phyloP scores from a whole-genome alignment of 495 filamentous ascomycete species.

The Aspergillus olivimuriae region DNA sequence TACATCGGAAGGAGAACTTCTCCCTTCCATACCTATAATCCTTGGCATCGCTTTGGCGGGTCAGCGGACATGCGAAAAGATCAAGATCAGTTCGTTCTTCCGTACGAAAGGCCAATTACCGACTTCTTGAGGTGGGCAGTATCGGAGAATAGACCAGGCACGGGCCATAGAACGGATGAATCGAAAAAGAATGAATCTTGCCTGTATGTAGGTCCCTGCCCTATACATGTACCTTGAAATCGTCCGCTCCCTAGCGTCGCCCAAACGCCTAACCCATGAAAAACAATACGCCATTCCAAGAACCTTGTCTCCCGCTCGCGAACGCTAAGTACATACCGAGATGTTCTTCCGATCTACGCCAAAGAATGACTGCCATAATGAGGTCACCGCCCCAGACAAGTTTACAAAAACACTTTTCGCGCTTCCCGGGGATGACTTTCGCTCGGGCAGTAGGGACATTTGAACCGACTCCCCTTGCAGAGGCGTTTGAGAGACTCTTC shows the following conservation, averaged over 20 bases:
- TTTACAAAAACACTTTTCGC: slow-evolving; percentile 59
- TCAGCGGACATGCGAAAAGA: too few relatives aligned
- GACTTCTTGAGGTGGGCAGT: too few relatives aligned
- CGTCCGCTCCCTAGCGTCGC: not conserved
- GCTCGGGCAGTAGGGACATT: slow-evolving; percentile 92
- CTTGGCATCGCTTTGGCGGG: too few relatives aligned
- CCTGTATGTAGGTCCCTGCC: too few relatives aligned
- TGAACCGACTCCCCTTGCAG: slow-evolving; percentile 74
- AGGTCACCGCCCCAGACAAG: not conserved
- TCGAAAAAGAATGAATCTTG: too few relatives aligned
- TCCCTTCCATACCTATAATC: too few relatives aligned
- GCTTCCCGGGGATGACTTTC: slow-evolving; percentile 75
- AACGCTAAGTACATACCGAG: slow-evolving; percentile 6
- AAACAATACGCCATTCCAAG: slow-evolving; percentile 1
- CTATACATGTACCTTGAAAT: too few relatives aligned
- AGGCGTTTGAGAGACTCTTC: slow-evolving; percentile 71
- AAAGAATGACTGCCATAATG: not conserved
- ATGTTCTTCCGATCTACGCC: slow-evolving; percentile 4
- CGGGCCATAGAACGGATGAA: too few relatives aligned
- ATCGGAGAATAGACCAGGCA: too few relatives aligned
- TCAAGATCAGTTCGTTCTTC: too few relatives aligned
- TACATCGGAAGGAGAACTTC: too few relatives aligned
- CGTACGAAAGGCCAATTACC: too few relatives aligned
- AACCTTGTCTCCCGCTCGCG: not conserved
- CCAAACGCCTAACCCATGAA: slow-evolving; percentile 1